These are phyloP conservation scores for Moesziomyces aphidis DNA, from an alignment of 1,284 basidiomycete genomes.

Conservation along the genomic window DNA sequence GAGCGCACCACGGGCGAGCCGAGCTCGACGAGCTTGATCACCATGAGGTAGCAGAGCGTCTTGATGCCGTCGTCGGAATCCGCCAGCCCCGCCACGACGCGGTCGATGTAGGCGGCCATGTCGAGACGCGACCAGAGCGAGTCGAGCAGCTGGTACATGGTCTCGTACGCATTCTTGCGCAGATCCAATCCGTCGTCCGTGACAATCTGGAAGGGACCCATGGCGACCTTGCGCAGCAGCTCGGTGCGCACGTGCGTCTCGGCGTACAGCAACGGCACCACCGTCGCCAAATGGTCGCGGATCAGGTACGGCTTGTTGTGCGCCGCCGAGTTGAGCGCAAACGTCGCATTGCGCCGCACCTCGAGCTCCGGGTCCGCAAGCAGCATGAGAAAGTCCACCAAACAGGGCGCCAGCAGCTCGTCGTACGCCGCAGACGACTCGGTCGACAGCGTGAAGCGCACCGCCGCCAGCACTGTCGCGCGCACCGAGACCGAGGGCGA, in stretches of 20 bases:
- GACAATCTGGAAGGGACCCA: conserved; percentile 98
- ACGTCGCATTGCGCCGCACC: conserved; percentile 62
- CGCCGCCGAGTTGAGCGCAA: conserved; percentile 92
- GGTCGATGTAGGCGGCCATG: conserved; percentile 82
- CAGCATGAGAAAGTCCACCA: conserved; percentile 89
- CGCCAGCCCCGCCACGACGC: conserved; percentile 83
- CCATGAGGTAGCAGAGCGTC: conserved; percentile 93
- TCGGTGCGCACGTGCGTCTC: conserved; percentile 79
- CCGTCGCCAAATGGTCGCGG: conserved; percentile 79
- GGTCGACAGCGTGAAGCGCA: conserved; percentile 89
- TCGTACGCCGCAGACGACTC: conserved; percentile 86
- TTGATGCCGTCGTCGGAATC: conserved; percentile 95
- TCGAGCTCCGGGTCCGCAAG: conserved; percentile 80
- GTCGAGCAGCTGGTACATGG: conserved; percentile 93
- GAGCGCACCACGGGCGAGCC: conserved; percentile 68
- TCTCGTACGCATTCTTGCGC: conserved; percentile 91
- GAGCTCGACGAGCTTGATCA: conserved; percentile 87
- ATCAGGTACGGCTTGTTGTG: conserved; percentile 93
- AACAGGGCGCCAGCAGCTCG: conserved; percentile 83
- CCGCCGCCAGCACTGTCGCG: conserved; percentile 90
- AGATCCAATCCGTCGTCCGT: conserved; percentile 92
- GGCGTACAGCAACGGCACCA: conserved; percentile 89
- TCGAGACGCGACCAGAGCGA: conserved; percentile 88
- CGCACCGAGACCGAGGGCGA: conserved; percentile 71
- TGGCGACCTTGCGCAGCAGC: conserved; percentile 78